A percentile compares a stretch with the other conserved stretches of the same genome.
phyloP scores from a whole-genome alignment of 2,329 filamentous ascomycete species.

The Pyrenochaeta sp. region DNA sequence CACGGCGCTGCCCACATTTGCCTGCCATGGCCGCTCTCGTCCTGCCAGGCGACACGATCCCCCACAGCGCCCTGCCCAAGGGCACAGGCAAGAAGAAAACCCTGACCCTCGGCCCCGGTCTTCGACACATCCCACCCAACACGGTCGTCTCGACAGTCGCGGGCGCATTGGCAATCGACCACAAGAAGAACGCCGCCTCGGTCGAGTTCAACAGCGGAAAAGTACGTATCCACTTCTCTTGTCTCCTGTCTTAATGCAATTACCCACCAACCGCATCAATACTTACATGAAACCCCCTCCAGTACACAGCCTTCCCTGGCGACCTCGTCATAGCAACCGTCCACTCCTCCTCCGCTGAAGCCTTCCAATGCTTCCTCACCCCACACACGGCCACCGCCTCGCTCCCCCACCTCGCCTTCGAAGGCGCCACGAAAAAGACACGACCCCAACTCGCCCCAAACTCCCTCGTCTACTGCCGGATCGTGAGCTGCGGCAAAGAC shows the following conservation, averaged over 20 bases:
- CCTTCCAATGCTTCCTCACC: constrained; percentile 80
- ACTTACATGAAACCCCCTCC: constrained; percentile 19
- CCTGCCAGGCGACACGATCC: constrained; percentile 81
- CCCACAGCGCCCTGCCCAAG: constrained; percentile 70
- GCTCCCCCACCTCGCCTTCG: constrained; percentile 89
- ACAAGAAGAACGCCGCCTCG: constrained; percentile 78
- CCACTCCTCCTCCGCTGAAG: constrained; percentile 75
- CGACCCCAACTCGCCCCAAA: constrained; percentile 77
- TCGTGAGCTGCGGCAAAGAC: constrained; percentile 66
- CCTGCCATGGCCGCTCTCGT: constrained; percentile 67
- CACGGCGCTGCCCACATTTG: constrained; percentile 54
- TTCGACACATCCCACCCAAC: constrained; percentile 81
- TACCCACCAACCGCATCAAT: no score
- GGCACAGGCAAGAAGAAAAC: constrained; percentile 68
- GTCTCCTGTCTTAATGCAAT: not conserved
- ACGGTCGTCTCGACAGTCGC: constrained; percentile 73
- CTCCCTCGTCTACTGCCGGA: constrained; percentile 86
- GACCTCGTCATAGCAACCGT: constrained; percentile 91
- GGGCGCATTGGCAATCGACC: constrained; percentile 71
- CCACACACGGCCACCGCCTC: constrained; percentile 68
- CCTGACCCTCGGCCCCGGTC: constrained; percentile 81
- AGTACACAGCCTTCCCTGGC: constrained; percentile 81
- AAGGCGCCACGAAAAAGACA: constrained; percentile 90
- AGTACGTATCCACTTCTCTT: constrained; percentile 59
- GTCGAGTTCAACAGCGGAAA: constrained; percentile 75